phyloP scores from a whole-genome alignment of 768 basidiomycete genomes.

The Tulasnella calospora region DNA sequence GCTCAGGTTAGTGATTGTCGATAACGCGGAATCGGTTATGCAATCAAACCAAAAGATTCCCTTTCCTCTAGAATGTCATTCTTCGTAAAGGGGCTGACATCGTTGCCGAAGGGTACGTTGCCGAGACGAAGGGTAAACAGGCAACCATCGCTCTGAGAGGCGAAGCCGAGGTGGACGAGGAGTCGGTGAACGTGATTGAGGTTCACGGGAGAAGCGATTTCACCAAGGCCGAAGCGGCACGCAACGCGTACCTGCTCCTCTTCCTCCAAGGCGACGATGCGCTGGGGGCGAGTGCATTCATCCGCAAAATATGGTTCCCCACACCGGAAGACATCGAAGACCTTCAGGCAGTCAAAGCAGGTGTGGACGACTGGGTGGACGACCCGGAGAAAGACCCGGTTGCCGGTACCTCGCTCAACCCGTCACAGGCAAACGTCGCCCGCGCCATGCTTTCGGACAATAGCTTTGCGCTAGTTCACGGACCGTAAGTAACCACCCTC shows the following conservation, averaged over 20 bases:
- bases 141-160: conserved; percentile 23
- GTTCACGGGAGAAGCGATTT: conserved; percentile 43
- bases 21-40: neutral
- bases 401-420: conserved; percentile 34
- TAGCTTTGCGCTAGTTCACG: conserved; percentile 28
- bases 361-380: neutral
- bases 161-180: conserved; percentile 20
- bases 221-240: conserved; percentile 42
- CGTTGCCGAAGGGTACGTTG: conserved; percentile 34
- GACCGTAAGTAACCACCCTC: conserved; percentile 20
- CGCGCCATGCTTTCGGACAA: conserved; percentile 37
- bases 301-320: conserved; percentile 44
- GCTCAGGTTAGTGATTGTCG: neutral
- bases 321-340: conserved; percentile 21
- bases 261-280: conserved; percentile 37
- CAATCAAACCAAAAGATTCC: neutral
- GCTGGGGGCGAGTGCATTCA: conserved; percentile 38
- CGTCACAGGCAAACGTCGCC: conserved; percentile 41
- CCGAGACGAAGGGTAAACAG: conserved; percentile 39
- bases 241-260: conserved; percentile 40
- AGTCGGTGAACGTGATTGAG: conserved; percentile 36
- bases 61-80: neutral
- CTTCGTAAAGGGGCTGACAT: neutral
- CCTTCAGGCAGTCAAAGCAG: conserved; percentile 1
- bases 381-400: conserved; percentile 10